phyloP scores from a whole-genome alignment of 1,284 basidiomycete species.

The Apiotrichum porosum region DNA sequence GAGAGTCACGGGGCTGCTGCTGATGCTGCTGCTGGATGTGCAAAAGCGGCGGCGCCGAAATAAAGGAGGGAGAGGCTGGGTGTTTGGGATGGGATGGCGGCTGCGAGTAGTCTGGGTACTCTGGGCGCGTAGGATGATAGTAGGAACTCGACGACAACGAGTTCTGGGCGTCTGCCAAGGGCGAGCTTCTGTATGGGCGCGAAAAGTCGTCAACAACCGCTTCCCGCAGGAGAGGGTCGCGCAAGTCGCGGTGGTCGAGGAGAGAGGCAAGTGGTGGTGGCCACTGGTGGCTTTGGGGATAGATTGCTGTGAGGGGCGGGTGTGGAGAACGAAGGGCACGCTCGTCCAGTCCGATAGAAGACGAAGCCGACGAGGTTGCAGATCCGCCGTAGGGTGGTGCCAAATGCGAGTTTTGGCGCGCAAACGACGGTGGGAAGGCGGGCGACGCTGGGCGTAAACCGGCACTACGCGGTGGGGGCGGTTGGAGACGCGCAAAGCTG shows the following conservation, averaged over 20 bases:
- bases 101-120: constrained; percentile 10
- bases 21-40: too few relatives aligned
- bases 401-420: neutral
- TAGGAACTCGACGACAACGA: constrained; percentile 1
- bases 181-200: constrained; percentile 16
- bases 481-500: too few relatives aligned
- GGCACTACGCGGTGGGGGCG: constrained; percentile 5
- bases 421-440: neutral
- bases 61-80: constrained; percentile 11
- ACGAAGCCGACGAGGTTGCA: constrained; percentile 17
- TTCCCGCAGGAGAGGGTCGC: too few relatives aligned
- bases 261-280: constrained; percentile 9
- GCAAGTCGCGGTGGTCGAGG: neutral
- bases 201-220: constrained; percentile 6
- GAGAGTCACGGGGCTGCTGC: constrained; percentile 16
- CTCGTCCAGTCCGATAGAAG: constrained; percentile 21
- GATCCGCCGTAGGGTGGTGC: constrained; percentile 1
- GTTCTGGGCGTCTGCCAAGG: constrained; percentile 14
- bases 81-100: neutral
- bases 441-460: constrained; percentile 1
- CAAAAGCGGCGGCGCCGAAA: too few relatives aligned
- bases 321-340: constrained; percentile 38
- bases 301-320: constrained; percentile 39
- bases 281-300: constrained; percentile 19
- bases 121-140: neutral